Conservation (phyloP, 768 basidiomycete genomes). For the Saitozyma podzolica region DNA sequence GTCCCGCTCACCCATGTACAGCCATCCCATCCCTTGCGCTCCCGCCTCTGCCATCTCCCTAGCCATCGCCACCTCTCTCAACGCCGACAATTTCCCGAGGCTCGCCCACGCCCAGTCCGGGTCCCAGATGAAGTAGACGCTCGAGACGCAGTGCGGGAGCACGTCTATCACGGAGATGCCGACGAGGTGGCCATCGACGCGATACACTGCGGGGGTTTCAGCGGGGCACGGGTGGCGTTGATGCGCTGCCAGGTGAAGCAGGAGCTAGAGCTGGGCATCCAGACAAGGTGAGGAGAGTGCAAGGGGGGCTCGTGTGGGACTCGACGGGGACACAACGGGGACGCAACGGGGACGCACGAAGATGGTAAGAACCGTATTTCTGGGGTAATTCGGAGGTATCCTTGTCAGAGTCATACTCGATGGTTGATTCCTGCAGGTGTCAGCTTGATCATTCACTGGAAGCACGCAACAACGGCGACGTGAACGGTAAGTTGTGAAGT, state of each 20-base stretch:
- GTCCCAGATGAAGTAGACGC: constrained; percentile 90
- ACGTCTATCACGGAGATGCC: constrained; percentile 89
- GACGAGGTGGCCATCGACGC: constrained; percentile 74
- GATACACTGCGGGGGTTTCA: constrained; percentile 57
- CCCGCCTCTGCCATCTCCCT: constrained; percentile 75
- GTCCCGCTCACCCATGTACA: constrained; percentile 77
- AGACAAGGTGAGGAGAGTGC: not conserved
- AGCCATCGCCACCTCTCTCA: constrained; percentile 75
- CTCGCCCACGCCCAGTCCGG: constrained; percentile 53
- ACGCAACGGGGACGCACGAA: constrained; percentile 55
- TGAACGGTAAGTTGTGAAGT: not conserved
- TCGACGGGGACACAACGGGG: not conserved
- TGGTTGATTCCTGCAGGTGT: constrained; percentile 6
- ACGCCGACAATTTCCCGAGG: constrained; percentile 65
- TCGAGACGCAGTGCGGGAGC: constrained; percentile 74
- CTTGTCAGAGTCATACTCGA: not conserved
- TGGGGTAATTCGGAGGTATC: constrained; percentile 62
- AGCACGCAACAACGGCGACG: not conserved
- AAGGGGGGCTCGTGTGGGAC: not conserved
- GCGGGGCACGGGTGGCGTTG: not conserved
- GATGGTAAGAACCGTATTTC: constrained; percentile 91
- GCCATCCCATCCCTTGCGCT: constrained; percentile 61
- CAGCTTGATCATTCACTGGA: not conserved
- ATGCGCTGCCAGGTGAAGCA: too few species aligned
- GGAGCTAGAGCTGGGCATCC: too few species aligned